A percentile compares a stretch with the other conserved stretches of the same genome.
Conservation (phyloP, 2,329 filamentous ascomycete species). For the Geosmithia flava region DNA sequence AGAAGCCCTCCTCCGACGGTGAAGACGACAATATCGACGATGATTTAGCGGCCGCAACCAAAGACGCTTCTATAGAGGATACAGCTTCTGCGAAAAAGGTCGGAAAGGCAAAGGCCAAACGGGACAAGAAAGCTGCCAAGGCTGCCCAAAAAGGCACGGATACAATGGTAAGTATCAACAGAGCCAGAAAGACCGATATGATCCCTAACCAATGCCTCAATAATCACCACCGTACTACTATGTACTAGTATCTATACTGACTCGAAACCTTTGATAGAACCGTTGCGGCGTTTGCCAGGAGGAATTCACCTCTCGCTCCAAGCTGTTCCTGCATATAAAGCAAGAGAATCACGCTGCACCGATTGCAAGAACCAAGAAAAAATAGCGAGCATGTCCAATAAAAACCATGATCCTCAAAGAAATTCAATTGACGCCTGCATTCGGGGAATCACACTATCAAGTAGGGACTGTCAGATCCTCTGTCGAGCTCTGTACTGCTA, state of each 20-base stretch:
- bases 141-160: constrained; percentile 15
- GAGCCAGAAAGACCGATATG: too few species aligned
- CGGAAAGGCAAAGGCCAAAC: constrained; percentile 38
- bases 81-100: constrained; percentile 22
- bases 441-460: neutral
- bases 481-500: neutral
- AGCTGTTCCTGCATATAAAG: constrained; percentile 62
- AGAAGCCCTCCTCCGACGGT: neutral
- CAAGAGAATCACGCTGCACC: constrained; percentile 51
- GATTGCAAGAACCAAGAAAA: constrained; percentile 7
- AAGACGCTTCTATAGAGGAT: constrained; percentile 13
- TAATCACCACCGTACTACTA: neutral
- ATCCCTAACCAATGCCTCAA: too few species aligned
- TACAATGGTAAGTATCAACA: neutral
- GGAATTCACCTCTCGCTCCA: constrained; percentile 48
- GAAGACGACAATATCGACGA: neutral
- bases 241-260: neutral
- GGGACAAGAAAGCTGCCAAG: constrained; percentile 32
- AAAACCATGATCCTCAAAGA: neutral
- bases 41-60: constrained; percentile 5
- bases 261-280: constrained; percentile 13
- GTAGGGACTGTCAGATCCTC: neutral
- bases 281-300: constrained; percentile 31
- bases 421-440: neutral
- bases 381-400: neutral